Conservation (phyloP, 139 green algal species). For the Picochlorum costavermella region DNA sequence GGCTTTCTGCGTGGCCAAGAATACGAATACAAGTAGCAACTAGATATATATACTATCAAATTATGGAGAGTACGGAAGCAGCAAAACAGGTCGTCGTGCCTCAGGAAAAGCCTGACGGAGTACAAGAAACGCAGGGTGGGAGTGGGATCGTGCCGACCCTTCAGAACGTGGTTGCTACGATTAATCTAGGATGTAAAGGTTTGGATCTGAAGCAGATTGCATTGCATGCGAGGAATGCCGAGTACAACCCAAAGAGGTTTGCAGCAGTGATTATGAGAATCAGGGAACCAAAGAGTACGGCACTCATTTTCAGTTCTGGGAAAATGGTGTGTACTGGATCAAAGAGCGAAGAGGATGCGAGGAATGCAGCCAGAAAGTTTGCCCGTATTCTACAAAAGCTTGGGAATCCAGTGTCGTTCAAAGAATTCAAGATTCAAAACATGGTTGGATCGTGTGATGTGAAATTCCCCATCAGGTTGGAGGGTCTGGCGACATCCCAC, state of each 20-base stretch:
- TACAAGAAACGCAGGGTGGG: neutral
- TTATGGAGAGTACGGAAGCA: neutral
- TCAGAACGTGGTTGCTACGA: slow-evolving; percentile 95
- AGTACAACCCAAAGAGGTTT: slow-evolving; percentile 99
- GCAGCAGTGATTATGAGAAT: slow-evolving; percentile 99
- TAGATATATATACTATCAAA: too few relatives aligned
- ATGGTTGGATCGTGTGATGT: slow-evolving; percentile 98
- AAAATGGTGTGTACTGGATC: slow-evolving; percentile 97
- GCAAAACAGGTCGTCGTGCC: neutral
- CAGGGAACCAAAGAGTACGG: slow-evolving; percentile 94
- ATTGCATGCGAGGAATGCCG: slow-evolving; percentile 90
- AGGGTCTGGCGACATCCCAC: slow-evolving; percentile 82
- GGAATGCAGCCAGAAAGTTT: slow-evolving; percentile 74
- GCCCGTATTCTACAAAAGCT: slow-evolving; percentile 91
- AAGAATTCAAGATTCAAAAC: slow-evolving; percentile 99
- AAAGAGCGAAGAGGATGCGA: slow-evolving; percentile 74
- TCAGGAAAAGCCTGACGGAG: neutral
- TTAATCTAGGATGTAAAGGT: slow-evolving; percentile 80
- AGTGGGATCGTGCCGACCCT: slow-evolving; percentile 1
- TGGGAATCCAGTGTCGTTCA: slow-evolving; percentile 71
- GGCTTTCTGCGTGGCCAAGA: too few relatives aligned
- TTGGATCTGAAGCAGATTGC: slow-evolving; percentile 96
- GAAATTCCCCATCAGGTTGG: slow-evolving; percentile 94
- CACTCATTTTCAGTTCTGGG: slow-evolving; percentile 92
- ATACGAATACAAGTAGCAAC: too few relatives aligned